Evolutionary conservation across 805 yeast genomes (phyloP).

Genomic region (Metschnikowia koreensis): DNA sequence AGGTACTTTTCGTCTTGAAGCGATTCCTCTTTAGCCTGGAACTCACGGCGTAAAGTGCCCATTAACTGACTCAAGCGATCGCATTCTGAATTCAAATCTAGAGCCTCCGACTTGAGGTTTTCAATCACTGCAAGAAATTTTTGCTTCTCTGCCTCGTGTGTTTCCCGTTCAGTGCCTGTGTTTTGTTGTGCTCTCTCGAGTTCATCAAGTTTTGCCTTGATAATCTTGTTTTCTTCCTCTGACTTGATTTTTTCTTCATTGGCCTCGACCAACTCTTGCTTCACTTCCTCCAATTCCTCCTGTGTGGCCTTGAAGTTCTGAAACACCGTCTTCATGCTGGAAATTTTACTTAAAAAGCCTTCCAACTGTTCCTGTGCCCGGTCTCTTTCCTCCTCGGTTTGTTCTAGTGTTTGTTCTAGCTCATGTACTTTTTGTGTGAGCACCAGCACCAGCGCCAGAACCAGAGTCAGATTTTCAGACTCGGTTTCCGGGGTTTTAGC

Average conservation of each 20-base stretch:
- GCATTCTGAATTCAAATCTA: slow-evolving; percentile 52
- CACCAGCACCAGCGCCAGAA: too few relatives aligned
- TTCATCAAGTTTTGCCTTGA: slow-evolving; percentile 38
- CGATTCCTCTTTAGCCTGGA: slow-evolving; percentile 33
- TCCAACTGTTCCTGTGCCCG: slow-evolving; percentile 60
- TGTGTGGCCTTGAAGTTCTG: slow-evolving; percentile 71
- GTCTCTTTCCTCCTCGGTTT: slow-evolving; percentile 46
- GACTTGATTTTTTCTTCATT: slow-evolving; percentile 5
- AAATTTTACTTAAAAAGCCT: slow-evolving; percentile 56
- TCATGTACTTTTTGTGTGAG: not conserved
- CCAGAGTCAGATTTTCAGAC: not conserved
- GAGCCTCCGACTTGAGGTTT: slow-evolving; percentile 23
- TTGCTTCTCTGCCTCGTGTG: slow-evolving; percentile 11
- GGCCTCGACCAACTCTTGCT: slow-evolving; percentile 7
- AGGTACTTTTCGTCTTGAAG: slow-evolving; percentile 40
- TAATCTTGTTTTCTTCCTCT: slow-evolving; percentile 2
- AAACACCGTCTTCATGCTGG: slow-evolving; percentile 73
- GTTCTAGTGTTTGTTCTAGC: slow-evolving; percentile 11
- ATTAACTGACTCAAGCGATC: slow-evolving; percentile 46
- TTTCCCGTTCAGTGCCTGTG: slow-evolving; percentile 25
- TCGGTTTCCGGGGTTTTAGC: not conserved
- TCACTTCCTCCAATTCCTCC: slow-evolving; percentile 49
- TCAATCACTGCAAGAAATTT: slow-evolving; percentile 20
- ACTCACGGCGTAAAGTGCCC: slow-evolving; percentile 36
- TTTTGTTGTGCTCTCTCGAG: slow-evolving; percentile 23